Evolutionary conservation across 2,329 filamentous ascomycete genomes (phyloP).

Genomic region (Plenodomus biglobosus): DNA sequence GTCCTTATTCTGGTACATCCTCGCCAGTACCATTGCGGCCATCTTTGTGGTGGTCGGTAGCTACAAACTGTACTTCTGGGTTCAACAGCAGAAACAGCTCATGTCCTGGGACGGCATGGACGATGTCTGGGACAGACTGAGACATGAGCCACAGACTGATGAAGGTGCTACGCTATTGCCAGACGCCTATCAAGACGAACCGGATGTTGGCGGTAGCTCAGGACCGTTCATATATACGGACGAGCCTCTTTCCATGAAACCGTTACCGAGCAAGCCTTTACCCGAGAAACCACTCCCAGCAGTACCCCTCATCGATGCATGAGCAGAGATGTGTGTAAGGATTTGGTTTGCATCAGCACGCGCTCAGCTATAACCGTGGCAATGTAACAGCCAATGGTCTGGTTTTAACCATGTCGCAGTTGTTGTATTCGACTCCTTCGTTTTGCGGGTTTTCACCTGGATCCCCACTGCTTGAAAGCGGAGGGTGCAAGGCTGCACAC

Average conservation of each 20-base stretch:
- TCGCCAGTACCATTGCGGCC: conserved; percentile 19
- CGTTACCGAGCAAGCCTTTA: conserved; percentile 35
- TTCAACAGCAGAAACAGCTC: conserved; percentile 29
- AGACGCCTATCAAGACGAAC: conserved; percentile 29
- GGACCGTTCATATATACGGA: conserved; percentile 18
- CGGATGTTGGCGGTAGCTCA: conserved; percentile 18
- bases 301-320: conserved; percentile 39
- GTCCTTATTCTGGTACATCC: conserved; percentile 24
- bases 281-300: conserved; percentile 41
- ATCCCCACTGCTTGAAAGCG: too few relatives aligned
- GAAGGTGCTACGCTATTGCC: conserved; percentile 29
- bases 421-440: too few relatives aligned
- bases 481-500: neutral
- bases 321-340: neutral
- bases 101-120: conserved; percentile 41
- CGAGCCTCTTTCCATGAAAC: conserved; percentile 24
- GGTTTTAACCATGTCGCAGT: too few relatives aligned
- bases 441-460: too few relatives aligned
- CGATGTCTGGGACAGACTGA: conserved; percentile 34
- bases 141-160: conserved; percentile 20
- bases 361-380: too few relatives aligned
- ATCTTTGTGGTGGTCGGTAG: conserved; percentile 20
- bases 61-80: conserved; percentile 23
- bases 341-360: neutral
- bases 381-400: too few relatives aligned